These are phyloP conservation scores for Yamadazyma pseudoaaseri DNA, from an alignment of 1,139 yeast genomes.

Conservation along the genomic window DNA sequence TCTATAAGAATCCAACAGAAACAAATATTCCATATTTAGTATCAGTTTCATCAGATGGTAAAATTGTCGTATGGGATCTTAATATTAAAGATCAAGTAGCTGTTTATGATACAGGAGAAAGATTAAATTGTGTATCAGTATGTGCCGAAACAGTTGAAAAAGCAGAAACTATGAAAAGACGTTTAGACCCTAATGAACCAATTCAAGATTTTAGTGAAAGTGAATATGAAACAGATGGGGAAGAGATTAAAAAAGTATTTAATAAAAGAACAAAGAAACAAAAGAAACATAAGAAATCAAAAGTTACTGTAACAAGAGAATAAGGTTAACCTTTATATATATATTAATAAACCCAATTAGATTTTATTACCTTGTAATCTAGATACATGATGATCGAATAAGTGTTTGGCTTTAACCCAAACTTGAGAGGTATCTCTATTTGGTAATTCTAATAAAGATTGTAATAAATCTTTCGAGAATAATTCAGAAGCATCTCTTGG, in stretches of 20 bases:
- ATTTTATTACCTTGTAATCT: slow-evolving; percentile 34
- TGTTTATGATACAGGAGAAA: slow-evolving; percentile 88
- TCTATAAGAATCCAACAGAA: slow-evolving; percentile 43
- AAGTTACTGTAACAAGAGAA: slow-evolving; percentile 58
- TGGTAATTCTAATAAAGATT: slow-evolving; percentile 82
- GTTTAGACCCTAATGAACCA: slow-evolving; percentile 40
- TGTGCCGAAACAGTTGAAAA: slow-evolving; percentile 81
- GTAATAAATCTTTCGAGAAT: slow-evolving; percentile 81
- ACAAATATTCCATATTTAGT: slow-evolving; percentile 52
- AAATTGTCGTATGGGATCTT: slow-evolving; percentile 87
- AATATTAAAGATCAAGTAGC: slow-evolving; percentile 73
- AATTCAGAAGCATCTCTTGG: slow-evolving; percentile 97
- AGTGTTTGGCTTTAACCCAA: slow-evolving; percentile 84
- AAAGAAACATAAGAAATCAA: slow-evolving; percentile 32
- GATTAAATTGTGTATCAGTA: slow-evolving; percentile 81
- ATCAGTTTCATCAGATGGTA: slow-evolving; percentile 91
- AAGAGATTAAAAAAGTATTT: slow-evolving; percentile 45
- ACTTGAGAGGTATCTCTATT: slow-evolving; percentile 80
- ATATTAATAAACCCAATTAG: slow-evolving; percentile 3
- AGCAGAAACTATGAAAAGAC: slow-evolving; percentile 66
- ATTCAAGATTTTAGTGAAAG: slow-evolving; percentile 49
- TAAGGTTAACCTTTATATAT: slow-evolving; percentile 18
- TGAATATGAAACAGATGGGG: slow-evolving; percentile 66
- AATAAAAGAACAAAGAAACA: slow-evolving; percentile 44
- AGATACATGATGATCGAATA: slow-evolving; percentile 80